Conservation (phyloP, 2,329 filamentous ascomycete species). For the Talaromyces sp. region DNA sequence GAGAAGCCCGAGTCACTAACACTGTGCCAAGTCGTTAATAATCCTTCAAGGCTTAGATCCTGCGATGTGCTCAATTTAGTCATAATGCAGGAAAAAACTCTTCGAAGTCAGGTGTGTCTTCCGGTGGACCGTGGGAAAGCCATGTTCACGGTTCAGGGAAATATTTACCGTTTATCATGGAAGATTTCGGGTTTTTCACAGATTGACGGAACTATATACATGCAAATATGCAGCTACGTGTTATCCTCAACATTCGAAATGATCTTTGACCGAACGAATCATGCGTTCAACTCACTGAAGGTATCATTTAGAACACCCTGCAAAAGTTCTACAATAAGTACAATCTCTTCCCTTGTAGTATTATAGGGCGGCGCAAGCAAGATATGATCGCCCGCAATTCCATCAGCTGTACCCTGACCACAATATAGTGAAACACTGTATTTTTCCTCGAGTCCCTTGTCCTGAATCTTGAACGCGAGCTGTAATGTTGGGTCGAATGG, state of each 20-base stretch:
- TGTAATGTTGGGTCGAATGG: slow-evolving; percentile 48
- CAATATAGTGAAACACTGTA: slow-evolving; percentile 61
- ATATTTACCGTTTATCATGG: background rate
- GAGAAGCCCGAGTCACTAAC: no score
- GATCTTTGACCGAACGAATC: background rate
- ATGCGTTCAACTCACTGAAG: slow-evolving; percentile 29
- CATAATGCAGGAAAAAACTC: background rate
- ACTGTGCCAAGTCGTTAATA: no score
- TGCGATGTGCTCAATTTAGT: background rate
- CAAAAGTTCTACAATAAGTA: slow-evolving; percentile 52
- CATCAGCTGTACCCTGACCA: slow-evolving; percentile 59
- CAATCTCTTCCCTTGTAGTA: slow-evolving; percentile 55
- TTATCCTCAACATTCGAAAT: background rate
- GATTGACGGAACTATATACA: background rate
- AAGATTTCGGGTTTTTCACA: no score
- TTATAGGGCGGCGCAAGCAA: slow-evolving; percentile 68
- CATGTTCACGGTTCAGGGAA: background rate
- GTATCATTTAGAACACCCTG: slow-evolving; percentile 52
- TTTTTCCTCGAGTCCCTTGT: slow-evolving; percentile 44
- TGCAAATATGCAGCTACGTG: background rate
- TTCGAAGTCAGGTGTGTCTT: background rate
- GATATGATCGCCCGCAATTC: slow-evolving; percentile 62
- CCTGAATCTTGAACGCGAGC: slow-evolving; percentile 50
- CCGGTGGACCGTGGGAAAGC: background rate
- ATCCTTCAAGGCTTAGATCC: slow-evolving; percentile 15